These are phyloP conservation scores for Coemansia pectinata DNA, from an alignment of 192 early-diverging fungal species.

Conservation along the genomic window DNA sequence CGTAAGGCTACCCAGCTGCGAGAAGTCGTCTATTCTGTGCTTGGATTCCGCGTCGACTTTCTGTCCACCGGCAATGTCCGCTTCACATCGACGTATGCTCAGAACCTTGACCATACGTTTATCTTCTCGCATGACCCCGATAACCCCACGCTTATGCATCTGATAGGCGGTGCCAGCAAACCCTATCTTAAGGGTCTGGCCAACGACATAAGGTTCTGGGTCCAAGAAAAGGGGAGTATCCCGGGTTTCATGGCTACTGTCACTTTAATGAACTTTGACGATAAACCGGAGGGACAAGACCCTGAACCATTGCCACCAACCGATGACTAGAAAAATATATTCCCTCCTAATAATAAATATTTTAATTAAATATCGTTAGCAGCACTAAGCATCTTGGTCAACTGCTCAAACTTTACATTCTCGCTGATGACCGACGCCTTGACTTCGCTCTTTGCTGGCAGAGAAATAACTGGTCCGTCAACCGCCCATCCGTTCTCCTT, in stretches of 20 bases:
- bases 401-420: conserved; percentile 78
- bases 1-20: conserved; percentile 71
- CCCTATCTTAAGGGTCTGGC: conserved; percentile 59
- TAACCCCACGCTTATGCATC: conserved; percentile 66
- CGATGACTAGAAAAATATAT: background rate
- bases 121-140: conserved; percentile 64
- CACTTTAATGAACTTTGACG: conserved; percentile 67
- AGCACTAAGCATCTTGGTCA: conserved; percentile 56
- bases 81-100: conserved; percentile 69
- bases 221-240: conserved; percentile 70
- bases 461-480: conserved; percentile 59
- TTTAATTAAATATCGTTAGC: conserved; percentile 46
- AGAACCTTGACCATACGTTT: conserved; percentile 66
- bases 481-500: conserved; percentile 66
- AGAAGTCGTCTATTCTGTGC: conserved; percentile 69
- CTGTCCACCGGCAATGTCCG: conserved; percentile 71
- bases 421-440: conserved; percentile 85
- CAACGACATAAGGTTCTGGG: conserved; percentile 64
- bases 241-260: conserved; percentile 81
- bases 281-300: background rate
- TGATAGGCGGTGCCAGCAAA: conserved; percentile 69
- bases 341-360: background rate
- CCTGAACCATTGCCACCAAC: background rate
- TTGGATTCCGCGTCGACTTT: conserved; percentile 74
- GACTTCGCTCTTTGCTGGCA: conserved; percentile 78